Base-by-base conservation (phyloP, 768 basidiomycete species). In the Dacryopinax spathularia region DNA sequence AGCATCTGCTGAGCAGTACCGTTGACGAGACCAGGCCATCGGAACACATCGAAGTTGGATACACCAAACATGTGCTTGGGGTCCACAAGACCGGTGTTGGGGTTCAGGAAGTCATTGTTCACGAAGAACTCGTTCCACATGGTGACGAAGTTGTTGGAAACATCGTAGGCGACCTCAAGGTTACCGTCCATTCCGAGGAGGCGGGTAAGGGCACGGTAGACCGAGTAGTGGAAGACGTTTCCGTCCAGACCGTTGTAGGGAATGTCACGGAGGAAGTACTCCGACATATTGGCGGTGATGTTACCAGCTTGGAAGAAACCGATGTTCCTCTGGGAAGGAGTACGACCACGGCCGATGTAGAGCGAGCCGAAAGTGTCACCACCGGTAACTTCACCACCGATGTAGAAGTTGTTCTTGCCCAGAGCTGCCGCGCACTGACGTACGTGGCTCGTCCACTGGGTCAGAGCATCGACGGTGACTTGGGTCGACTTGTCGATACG, bases 171-270 rank as follows among this genome's bases (percentile, higher is more conserved):
- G 62, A 91, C 93, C 66, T 87, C 81, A 34, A 96, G 78, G 72
- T 96, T 95, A 69, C 93, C 93, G 71, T 96, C 93, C 91, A 95
- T 94, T 62, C 92, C 93, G 56, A 95, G 80, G 77, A 93, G 91
- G 60, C 93, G 88, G 33, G 85, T 77, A 61, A 95, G 76, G 1
- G 88, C 77, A 64, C 93, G 93, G 71, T 96, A 95, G 62, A 87
- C 86, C 48, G 93, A 95, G 73, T 95, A 96, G 73, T 96, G 93
- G 79, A 95, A 95, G 0, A 93, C 92, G 56, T 85, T 84, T 34
- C 79, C 78, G 69, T 96, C 93, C 60, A 96, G 77, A 25, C 75
- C 87, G 64, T 82, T 83, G 20, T 79, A 70, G 5, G 77, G 77
- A 16, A 79, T 77, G 9, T 84, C 78, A 25, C 93, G 87, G 48